Evolutionary conservation across 2,329 filamentous ascomycete genomes (phyloP).

Genomic region (Coleophoma crateriformis): DNA sequence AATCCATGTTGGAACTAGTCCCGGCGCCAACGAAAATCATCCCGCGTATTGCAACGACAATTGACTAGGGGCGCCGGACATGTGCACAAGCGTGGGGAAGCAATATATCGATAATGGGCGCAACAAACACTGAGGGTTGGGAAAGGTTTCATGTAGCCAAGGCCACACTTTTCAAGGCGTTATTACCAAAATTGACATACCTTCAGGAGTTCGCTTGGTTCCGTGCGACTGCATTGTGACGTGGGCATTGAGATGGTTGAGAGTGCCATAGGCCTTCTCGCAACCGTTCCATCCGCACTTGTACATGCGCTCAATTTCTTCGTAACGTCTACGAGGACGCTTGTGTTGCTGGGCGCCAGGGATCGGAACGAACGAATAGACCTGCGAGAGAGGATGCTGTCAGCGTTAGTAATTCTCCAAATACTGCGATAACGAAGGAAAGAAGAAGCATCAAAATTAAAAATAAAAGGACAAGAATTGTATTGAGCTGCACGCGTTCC

Average conservation of each 20-base stretch:
- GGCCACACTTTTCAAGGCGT: not conserved
- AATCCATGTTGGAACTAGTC: slow-evolving; percentile 45
- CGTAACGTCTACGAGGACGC: slow-evolving; percentile 84
- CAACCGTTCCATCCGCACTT: slow-evolving; percentile 98
- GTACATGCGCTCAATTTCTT: slow-evolving; percentile 99
- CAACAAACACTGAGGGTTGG: not conserved
- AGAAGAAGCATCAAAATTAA: not conserved
- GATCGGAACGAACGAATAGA: slow-evolving; percentile 97
- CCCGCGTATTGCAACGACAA: slow-evolving; percentile 8
- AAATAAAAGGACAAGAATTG: not conserved
- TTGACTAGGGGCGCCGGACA: slow-evolving; percentile 9
- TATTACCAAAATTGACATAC: slow-evolving; percentile 47
- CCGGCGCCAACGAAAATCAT: slow-evolving; percentile 34
- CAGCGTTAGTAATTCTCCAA: slow-evolving; percentile 15
- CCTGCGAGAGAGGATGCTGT: slow-evolving; percentile 57
- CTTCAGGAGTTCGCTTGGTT: slow-evolving; percentile 91
- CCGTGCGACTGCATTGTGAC: slow-evolving; percentile 99
- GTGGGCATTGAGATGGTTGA: slow-evolving; percentile 96
- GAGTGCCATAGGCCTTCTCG: slow-evolving; percentile 95
- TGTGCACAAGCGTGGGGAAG: slow-evolving; percentile 7
- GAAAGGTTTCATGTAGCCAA: not conserved
- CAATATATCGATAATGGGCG: not conserved
- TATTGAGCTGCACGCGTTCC: too few relatives aligned
- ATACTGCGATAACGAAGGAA: not conserved
- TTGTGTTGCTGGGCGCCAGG: slow-evolving; percentile 97